Conservation (phyloP, 306 rosid genomes). For the Abrus precatorius region DNA sequence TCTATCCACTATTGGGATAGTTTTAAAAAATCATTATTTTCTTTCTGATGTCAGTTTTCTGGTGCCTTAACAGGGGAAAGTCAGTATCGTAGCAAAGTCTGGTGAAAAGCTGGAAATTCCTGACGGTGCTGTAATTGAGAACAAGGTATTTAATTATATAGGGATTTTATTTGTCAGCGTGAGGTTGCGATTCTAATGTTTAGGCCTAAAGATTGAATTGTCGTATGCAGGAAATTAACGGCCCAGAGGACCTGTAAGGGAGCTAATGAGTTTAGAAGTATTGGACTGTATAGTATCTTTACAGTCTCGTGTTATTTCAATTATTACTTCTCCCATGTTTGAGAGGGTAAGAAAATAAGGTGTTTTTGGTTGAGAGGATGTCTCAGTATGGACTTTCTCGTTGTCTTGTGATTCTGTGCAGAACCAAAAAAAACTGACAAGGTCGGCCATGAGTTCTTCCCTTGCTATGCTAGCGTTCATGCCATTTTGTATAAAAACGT, state of each 20-base stretch:
- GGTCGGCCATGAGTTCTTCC: conserved; percentile 1
- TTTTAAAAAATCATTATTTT: not conserved
- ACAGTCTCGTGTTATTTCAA: conserved; percentile 13
- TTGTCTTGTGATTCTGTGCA: conserved; percentile 34
- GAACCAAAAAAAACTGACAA: not conserved
- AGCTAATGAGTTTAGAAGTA: conserved; percentile 29
- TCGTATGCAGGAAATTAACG: conserved; percentile 70
- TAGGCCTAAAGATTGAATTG: conserved; percentile 25
- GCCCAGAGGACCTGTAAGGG: conserved; percentile 74
- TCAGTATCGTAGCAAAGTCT: conserved; percentile 64
- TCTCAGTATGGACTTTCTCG: conserved; percentile 19
- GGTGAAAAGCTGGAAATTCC: conserved; percentile 81
- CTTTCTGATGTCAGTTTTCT: conserved; percentile 29
- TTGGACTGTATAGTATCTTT: conserved; percentile 29
- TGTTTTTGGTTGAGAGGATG: conserved; percentile 46
- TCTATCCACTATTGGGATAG: not conserved
- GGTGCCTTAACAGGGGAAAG: conserved; percentile 73
- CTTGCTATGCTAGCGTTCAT: not conserved
- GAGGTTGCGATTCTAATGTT: conserved; percentile 14
- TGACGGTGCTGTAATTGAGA: conserved; percentile 63
- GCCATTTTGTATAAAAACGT: conserved; percentile 31
- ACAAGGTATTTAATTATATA: conserved; percentile 66
- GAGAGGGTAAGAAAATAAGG: conserved; percentile 44
- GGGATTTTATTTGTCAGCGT: conserved; percentile 6
- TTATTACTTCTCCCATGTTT: conserved; percentile 29